These are phyloP conservation scores for Hemileccinum impolitum DNA, from an alignment of 768 basidiomycete genomes.

Conservation along the genomic window DNA sequence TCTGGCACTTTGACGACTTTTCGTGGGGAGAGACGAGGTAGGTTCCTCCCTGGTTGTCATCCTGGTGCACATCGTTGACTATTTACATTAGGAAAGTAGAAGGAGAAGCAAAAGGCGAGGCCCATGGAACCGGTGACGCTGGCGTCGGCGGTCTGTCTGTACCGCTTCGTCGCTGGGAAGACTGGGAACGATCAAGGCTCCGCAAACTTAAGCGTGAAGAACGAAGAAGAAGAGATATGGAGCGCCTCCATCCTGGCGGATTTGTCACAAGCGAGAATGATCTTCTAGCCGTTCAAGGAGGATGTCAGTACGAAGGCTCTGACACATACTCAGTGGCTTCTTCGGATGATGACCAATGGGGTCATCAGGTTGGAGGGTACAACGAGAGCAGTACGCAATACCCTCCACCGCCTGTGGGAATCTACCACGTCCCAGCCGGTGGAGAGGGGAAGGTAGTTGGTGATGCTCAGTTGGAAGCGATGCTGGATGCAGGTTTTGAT, in stretches of 20 bases:
- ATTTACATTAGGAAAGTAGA: slow-evolving; percentile 74
- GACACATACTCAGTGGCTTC: slow-evolving; percentile 80
- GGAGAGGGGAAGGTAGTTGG: slow-evolving; percentile 46
- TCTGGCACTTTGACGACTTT: slow-evolving; percentile 99
- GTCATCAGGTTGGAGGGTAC: slow-evolving; percentile 90
- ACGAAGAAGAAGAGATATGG: slow-evolving; percentile 74
- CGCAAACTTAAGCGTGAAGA: slow-evolving; percentile 90
- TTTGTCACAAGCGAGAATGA: slow-evolving; percentile 63
- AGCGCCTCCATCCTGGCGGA: slow-evolving; percentile 69
- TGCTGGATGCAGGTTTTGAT: slow-evolving; percentile 90
- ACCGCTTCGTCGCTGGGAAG: slow-evolving; percentile 98
- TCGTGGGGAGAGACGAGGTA: slow-evolving; percentile 99
- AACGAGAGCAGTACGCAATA: slow-evolving; percentile 80
- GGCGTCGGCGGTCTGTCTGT: slow-evolving; percentile 55
- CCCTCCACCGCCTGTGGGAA: slow-evolving; percentile 81
- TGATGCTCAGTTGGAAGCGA: slow-evolving; percentile 80
- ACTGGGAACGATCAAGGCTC: slow-evolving; percentile 95
- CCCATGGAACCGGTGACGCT: slow-evolving; percentile 67
- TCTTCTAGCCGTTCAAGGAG: slow-evolving; percentile 52
- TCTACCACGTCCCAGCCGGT: slow-evolving; percentile 42
- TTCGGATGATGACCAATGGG: slow-evolving; percentile 96
- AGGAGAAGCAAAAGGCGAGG: slow-evolving; percentile 80
- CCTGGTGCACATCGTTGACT: slow-evolving; percentile 10
- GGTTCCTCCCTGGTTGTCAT: slow-evolving; percentile 20
- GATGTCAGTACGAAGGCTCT: slow-evolving; percentile 72